phyloP scores from a whole-genome alignment of 805 yeast species.

The Candida adriatica region DNA sequence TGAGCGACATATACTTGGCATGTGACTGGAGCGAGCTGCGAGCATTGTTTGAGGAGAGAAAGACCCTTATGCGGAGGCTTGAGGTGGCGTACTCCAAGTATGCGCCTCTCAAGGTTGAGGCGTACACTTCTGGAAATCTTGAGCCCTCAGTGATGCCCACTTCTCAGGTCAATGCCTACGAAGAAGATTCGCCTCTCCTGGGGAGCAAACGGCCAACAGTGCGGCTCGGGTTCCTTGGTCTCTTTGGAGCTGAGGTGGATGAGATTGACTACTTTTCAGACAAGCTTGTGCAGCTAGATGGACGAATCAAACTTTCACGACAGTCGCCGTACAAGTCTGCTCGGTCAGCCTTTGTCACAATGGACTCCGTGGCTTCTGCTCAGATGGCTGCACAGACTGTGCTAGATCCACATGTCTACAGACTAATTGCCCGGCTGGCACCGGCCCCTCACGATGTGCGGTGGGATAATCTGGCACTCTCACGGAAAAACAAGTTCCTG shows the following conservation, averaged over 20 bases:
- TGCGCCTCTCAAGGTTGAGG: constrained; percentile 16
- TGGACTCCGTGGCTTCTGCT: constrained; percentile 93
- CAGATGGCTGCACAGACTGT: constrained; percentile 97
- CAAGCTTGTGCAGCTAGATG: constrained; percentile 62
- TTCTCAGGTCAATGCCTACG: constrained; percentile 2
- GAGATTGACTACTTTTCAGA: constrained; percentile 71
- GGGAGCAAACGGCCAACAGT: constrained; percentile 19
- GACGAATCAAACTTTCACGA: constrained; percentile 38
- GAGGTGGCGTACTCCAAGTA: constrained; percentile 42
- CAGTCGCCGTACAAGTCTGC: constrained; percentile 58
- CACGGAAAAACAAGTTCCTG: constrained; percentile 60
- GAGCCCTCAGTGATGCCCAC: constrained; percentile 22
- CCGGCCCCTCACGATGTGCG: constrained; percentile 95
- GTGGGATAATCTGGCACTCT: constrained; percentile 83
- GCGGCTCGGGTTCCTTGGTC: constrained; percentile 51
- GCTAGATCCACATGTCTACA: constrained; percentile 80
- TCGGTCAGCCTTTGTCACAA: constrained; percentile 86
- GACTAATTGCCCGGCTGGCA: constrained; percentile 75
- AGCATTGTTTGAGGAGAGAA: constrained; percentile 52
- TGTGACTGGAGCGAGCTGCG: constrained; percentile 78
- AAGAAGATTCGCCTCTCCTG: constrained; percentile 3
- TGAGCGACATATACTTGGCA: constrained; percentile 69
- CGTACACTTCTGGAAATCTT: constrained; percentile 21
- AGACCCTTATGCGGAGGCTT: constrained; percentile 43
- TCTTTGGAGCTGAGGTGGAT: constrained; percentile 68